These are phyloP conservation scores for Beta lomatogona DNA, from an alignment of 179 eudicot species.

Conservation along the genomic window DNA sequence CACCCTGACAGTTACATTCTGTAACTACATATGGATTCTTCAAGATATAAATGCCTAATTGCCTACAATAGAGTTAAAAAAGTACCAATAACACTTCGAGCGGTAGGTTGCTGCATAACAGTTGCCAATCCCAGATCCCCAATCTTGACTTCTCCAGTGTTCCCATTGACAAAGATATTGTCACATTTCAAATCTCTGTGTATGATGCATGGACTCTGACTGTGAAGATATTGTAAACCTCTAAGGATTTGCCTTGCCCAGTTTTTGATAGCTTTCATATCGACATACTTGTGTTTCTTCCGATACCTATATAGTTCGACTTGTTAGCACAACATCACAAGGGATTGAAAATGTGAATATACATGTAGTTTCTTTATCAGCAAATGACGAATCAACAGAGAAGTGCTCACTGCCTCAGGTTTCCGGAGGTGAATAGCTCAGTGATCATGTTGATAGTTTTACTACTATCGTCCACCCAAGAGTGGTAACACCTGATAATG, in stretches of 20 bases:
- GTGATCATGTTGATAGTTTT: slow-evolving; percentile 49
- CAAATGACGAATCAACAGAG: neutral
- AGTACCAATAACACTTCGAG: slow-evolving; percentile 57
- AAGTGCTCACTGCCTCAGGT: slow-evolving; percentile 43
- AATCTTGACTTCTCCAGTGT: slow-evolving; percentile 79
- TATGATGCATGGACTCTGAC: slow-evolving; percentile 68
- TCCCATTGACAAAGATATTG: slow-evolving; percentile 82
- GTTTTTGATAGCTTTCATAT: slow-evolving; percentile 67
- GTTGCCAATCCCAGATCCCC: slow-evolving; percentile 90
- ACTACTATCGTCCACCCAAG: slow-evolving; percentile 41
- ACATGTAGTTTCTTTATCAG: neutral
- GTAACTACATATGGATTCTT: neutral
- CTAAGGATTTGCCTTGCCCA: slow-evolving; percentile 87
- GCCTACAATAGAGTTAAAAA: neutral
- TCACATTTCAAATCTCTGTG: slow-evolving; percentile 91
- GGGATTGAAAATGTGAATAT: neutral
- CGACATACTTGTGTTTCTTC: slow-evolving; percentile 64
- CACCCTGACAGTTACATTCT: neutral
- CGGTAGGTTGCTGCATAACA: slow-evolving; percentile 64
- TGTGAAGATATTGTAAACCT: slow-evolving; percentile 71
- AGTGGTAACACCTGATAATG: slow-evolving; percentile 40
- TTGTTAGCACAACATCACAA: neutral
- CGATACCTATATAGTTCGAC: slow-evolving; percentile 51
- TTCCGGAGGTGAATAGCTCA: slow-evolving; percentile 47
- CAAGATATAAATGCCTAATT: neutral